phyloP scores from a whole-genome alignment of 2,329 filamentous ascomycete genomes.

The Ceratocystis variospora region DNA sequence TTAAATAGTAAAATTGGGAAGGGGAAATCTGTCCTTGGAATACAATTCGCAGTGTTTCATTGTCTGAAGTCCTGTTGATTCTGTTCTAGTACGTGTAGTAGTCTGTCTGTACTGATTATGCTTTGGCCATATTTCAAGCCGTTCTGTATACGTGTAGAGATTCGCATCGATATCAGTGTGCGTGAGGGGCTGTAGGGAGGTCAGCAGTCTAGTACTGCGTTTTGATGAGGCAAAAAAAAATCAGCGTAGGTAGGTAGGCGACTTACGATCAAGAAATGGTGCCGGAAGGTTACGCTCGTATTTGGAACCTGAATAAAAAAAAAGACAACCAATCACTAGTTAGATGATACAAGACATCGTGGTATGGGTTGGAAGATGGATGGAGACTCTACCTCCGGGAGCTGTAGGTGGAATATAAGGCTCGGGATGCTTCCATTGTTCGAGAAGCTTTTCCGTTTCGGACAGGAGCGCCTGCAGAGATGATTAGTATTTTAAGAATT shows the following conservation, averaged over 20 bases:
- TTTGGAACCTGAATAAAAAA: conserved; percentile 59
- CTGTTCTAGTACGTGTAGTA: not conserved
- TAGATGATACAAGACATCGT: not conserved
- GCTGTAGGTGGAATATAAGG: conserved; percentile 81
- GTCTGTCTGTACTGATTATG: not conserved
- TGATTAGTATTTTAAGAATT: not conserved
- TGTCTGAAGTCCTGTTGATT: not conserved
- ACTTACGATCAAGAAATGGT: conserved; percentile 69
- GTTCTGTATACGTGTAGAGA: not conserved
- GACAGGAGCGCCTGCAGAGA: conserved; percentile 57
- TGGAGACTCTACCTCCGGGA: conserved; percentile 57
- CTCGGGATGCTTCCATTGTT: conserved; percentile 96
- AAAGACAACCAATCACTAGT: not conserved
- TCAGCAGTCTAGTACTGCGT: not conserved
- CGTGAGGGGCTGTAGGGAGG: conserved; percentile 10
- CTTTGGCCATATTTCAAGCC: not conserved
- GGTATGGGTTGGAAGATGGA: not conserved
- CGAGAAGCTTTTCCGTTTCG: conserved; percentile 76
- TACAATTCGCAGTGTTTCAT: not conserved
- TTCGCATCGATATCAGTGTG: not conserved
- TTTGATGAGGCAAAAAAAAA: no score
- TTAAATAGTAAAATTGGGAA: no score
- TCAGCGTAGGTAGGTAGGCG: not conserved
- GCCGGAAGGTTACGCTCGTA: conserved; percentile 84
- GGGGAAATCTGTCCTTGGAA: no score